Percentiles rank a stretch among this genome's conserved stretches.
Conservation (phyloP, 345 rosid genomes). For the Pugionium cornutum region DNA sequence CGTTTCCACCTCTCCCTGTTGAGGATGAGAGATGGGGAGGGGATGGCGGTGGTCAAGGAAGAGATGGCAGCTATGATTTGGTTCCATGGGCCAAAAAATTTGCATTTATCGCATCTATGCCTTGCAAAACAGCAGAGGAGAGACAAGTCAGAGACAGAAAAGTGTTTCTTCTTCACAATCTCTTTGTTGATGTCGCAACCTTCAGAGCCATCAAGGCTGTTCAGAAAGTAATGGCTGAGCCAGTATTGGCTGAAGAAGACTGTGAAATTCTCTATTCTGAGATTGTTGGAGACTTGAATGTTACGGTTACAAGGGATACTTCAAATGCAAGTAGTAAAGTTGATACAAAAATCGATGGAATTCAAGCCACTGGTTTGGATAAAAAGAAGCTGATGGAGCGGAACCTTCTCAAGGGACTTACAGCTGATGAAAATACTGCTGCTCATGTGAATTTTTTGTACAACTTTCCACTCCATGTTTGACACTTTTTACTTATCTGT, state of each 20-base stretch:
- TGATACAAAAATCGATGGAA: slow-evolving; percentile 92
- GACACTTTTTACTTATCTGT: background rate
- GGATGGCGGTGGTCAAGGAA: slow-evolving; percentile 90
- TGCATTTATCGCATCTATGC: slow-evolving; percentile 76
- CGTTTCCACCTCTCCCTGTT: slow-evolving; percentile 69
- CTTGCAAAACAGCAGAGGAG: slow-evolving; percentile 87
- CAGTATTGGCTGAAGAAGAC: slow-evolving; percentile 38
- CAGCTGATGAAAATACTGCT: slow-evolving; percentile 97
- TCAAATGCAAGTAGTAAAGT: slow-evolving; percentile 74
- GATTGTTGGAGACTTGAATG: slow-evolving; percentile 72
- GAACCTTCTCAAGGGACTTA: slow-evolving; percentile 91
- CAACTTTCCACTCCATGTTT: slow-evolving; percentile 7
- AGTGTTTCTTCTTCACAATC: slow-evolving; percentile 93
- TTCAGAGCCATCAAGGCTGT: slow-evolving; percentile 80
- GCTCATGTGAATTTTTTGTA: slow-evolving; percentile 69
- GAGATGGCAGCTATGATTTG: slow-evolving; percentile 71
- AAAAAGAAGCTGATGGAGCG: slow-evolving; percentile 63
- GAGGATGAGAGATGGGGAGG: slow-evolving; percentile 98
- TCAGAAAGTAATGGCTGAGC: slow-evolving; percentile 55
- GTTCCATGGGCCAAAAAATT: slow-evolving; percentile 87
- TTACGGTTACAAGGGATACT: slow-evolving; percentile 62
- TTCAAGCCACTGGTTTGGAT: slow-evolving; percentile 62
- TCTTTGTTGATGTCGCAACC: slow-evolving; percentile 84
- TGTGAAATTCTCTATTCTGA: slow-evolving; percentile 50
- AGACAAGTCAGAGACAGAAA: slow-evolving; percentile 93